Conservation (phyloP, 1,139 yeast species). For the Nakaseomyces nivariensis region DNA sequence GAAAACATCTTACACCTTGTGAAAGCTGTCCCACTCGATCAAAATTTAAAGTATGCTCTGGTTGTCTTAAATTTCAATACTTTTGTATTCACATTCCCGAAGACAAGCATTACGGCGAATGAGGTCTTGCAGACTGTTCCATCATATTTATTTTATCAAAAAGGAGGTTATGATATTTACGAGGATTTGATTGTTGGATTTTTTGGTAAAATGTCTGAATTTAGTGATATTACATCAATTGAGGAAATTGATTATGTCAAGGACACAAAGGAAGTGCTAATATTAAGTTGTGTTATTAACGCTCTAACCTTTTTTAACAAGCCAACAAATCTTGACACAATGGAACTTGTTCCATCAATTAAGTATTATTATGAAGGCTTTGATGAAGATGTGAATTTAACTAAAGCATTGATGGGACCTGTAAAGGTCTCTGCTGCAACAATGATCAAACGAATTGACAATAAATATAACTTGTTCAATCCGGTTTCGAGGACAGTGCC, state of each 20-base stretch:
- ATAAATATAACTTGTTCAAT: slow-evolving; percentile 14
- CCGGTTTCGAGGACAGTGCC: slow-evolving; percentile 20
- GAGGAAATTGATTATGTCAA: slow-evolving; percentile 34
- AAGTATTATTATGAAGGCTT: slow-evolving; percentile 19
- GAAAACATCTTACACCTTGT: slow-evolving; percentile 19
- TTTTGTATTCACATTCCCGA: slow-evolving; percentile 25
- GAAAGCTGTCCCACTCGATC: slow-evolving; percentile 12
- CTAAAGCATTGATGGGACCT: slow-evolving; percentile 17
- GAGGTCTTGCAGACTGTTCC: slow-evolving; percentile 36
- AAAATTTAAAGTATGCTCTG: slow-evolving; percentile 27
- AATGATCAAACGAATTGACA: slow-evolving; percentile 15
- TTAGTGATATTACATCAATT: slow-evolving; percentile 28
- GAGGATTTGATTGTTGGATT: slow-evolving; percentile 15
- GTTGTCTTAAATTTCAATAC: slow-evolving; percentile 22
- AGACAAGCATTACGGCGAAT: slow-evolving; percentile 21
- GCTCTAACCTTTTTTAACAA: slow-evolving; percentile 36
- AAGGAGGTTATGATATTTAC: slow-evolving; percentile 34
- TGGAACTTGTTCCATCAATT: slow-evolving; percentile 24
- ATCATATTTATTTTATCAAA: slow-evolving; percentile 39
- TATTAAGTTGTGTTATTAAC: slow-evolving; percentile 36
- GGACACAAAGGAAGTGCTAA: slow-evolving; percentile 33
- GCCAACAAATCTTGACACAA: slow-evolving; percentile 27
- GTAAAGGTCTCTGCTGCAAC: slow-evolving; percentile 19
- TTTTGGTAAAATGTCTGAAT: slow-evolving; percentile 15
- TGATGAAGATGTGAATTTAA: slow-evolving; percentile 19